phyloP scores from a whole-genome alignment of 495 filamentous ascomycete genomes.

The Penicillium robsamsonii region DNA sequence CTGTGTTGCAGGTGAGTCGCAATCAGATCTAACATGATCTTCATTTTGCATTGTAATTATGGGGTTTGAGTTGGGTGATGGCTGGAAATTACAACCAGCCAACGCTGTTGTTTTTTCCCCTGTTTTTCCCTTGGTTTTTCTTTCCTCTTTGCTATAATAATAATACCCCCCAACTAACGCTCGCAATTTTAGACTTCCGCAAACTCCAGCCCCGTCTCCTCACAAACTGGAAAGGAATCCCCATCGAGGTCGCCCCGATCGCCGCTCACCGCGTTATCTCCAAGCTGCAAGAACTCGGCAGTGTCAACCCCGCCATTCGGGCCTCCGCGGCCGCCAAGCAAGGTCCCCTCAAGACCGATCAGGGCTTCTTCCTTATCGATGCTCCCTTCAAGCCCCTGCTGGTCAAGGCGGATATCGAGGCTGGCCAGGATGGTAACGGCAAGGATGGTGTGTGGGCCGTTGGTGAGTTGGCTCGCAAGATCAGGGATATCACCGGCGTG shows the following conservation, averaged over 20 bases:
- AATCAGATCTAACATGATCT: not conserved
- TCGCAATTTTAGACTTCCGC: conserved; percentile 61
- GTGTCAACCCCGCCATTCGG: conserved; percentile 64
- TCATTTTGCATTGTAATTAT: not conserved
- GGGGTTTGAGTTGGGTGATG: not conserved
- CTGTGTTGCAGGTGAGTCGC: conserved; percentile 74
- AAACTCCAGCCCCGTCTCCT: conserved; percentile 79
- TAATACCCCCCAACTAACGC: not conserved
- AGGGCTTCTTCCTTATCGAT: conserved; percentile 90
- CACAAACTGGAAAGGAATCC: conserved; percentile 77
- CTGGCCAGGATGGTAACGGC: conserved; percentile 47
- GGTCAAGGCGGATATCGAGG: conserved; percentile 56
- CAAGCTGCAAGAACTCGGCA: conserved; percentile 68
- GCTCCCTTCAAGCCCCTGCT: conserved; percentile 77
- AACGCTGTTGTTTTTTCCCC: too few species aligned
- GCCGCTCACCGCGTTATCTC: conserved; percentile 68
- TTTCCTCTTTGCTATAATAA: not conserved
- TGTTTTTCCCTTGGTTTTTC: not conserved
- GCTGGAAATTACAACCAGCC: not conserved
- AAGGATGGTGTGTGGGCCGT: conserved; percentile 73
- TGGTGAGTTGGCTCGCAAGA: conserved; percentile 60
- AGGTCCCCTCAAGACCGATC: conserved; percentile 86
- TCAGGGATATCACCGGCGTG: conserved; percentile 84
- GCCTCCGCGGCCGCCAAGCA: conserved; percentile 66
- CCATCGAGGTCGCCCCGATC: conserved; percentile 88